Percentiles rank a stretch among this genome's conserved stretches.
These are phyloP conservation scores for Guillardia theta DNA, from an alignment of 78 protist genomes.

Conservation along the genomic window DNA sequence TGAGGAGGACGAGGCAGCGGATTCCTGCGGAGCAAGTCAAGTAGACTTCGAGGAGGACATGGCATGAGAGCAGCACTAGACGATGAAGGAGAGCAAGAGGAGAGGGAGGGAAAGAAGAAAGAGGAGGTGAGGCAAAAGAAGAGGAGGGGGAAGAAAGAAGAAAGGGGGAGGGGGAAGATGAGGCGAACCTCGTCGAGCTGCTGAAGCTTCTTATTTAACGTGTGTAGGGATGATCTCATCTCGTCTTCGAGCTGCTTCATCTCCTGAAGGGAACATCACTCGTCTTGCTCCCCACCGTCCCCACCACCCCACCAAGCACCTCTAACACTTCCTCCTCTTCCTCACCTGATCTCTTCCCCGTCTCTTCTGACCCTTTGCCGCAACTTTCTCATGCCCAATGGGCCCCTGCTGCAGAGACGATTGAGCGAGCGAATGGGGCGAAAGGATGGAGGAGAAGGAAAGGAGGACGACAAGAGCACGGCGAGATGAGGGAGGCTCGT, in stretches of 20 bases:
- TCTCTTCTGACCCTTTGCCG: neutral
- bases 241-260: neutral
- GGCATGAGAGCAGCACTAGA: neutral
- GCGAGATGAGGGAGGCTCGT: too few species aligned
- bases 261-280: neutral
- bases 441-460: neutral
- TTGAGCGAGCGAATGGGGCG: neutral
- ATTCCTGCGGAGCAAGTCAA: neutral
- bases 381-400: neutral
- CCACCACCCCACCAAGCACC: neutral
- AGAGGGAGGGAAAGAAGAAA: too few species aligned
- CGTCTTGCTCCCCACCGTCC: neutral
- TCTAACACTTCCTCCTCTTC: neutral
- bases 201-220: neutral
- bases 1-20: neutral
- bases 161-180: neutral
- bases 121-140: too few species aligned
- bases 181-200: neutral
- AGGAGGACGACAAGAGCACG: too few species aligned
- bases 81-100: too few species aligned
- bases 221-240: neutral
- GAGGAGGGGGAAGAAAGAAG: neutral
- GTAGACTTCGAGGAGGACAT: neutral
- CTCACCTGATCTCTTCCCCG: neutral
- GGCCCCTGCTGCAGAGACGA: neutral